Conservation (phyloP, 148 eudicot genomes). For the Oxyria digyna region DNA sequence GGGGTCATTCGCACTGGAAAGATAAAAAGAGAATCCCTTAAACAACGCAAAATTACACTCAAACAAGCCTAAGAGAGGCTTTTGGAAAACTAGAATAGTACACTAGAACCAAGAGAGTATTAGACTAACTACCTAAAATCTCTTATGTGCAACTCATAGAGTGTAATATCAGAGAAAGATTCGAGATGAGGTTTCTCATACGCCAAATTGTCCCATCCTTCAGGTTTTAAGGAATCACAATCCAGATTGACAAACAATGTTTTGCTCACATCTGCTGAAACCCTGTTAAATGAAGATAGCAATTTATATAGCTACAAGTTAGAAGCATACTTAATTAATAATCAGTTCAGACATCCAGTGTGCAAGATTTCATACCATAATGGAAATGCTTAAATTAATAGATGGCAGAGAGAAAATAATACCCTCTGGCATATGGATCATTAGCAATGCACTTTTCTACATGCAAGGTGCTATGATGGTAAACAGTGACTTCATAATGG, state of each 20-base stretch:
- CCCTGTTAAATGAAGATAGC: slow-evolving; percentile 29
- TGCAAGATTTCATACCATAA: not conserved
- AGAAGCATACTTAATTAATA: not conserved
- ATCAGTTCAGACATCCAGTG: not conserved
- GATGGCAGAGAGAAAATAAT: slow-evolving; percentile 5
- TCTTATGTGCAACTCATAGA: slow-evolving; percentile 92
- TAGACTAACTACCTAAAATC: slow-evolving; percentile 63
- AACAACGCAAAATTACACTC: not conserved
- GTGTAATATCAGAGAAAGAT: slow-evolving; percentile 74
- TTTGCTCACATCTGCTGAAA: slow-evolving; percentile 67
- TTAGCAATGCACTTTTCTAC: slow-evolving; percentile 70
- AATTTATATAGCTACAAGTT: not conserved
- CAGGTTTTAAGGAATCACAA: slow-evolving; percentile 63
- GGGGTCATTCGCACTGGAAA: slow-evolving; percentile 54
- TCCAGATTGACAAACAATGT: slow-evolving; percentile 68
- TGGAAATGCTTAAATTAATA: not conserved
- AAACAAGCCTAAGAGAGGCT: not conserved
- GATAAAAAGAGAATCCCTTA: slow-evolving; percentile 5
- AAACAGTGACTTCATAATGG: slow-evolving; percentile 82
- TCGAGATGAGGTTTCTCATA: slow-evolving; percentile 58
- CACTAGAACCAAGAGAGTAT: not conserved
- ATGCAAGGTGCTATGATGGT: slow-evolving; percentile 65
- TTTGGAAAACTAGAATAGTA: not conserved
- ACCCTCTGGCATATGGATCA: slow-evolving; percentile 99
- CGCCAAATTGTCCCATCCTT: slow-evolving; percentile 77